phyloP scores from a whole-genome alignment of 805 yeast species.

The Metschnikowia lochheadii region DNA sequence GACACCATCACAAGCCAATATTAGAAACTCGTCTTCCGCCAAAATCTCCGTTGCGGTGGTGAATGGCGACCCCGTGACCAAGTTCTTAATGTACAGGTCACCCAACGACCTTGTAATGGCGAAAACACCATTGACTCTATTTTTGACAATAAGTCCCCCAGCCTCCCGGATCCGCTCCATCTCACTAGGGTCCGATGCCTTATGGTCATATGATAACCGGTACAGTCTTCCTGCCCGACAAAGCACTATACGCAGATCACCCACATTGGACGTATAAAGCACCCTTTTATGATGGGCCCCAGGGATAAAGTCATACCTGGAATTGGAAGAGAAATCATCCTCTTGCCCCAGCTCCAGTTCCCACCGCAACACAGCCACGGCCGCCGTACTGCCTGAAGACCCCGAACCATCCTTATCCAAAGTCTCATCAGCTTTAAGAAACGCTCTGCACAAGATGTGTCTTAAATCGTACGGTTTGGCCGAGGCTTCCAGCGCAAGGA shows the following conservation, averaged over 20 bases:
- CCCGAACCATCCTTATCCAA: slow-evolving; percentile 60
- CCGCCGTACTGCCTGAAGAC: slow-evolving; percentile 91
- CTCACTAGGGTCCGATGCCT: slow-evolving; percentile 80
- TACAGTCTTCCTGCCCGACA: slow-evolving; percentile 71
- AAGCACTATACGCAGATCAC: slow-evolving; percentile 83
- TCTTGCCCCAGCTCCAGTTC: slow-evolving; percentile 36
- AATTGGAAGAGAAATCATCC: neutral
- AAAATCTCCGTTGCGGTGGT: slow-evolving; percentile 81
- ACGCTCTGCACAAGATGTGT: slow-evolving; percentile 62
- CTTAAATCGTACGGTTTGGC: slow-evolving; percentile 47
- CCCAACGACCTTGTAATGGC: slow-evolving; percentile 95
- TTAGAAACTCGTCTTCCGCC: slow-evolving; percentile 67
- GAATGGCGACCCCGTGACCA: slow-evolving; percentile 87
- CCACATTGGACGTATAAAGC: slow-evolving; percentile 92
- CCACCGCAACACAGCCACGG: slow-evolving; percentile 88
- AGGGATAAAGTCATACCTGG: slow-evolving; percentile 46
- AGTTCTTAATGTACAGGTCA: slow-evolving; percentile 84
- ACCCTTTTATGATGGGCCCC: slow-evolving; percentile 55
- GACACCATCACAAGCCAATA: slow-evolving; percentile 92
- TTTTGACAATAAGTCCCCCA: slow-evolving; percentile 87
- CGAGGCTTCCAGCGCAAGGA: slow-evolving; percentile 27
- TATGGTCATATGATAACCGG: slow-evolving; percentile 87
- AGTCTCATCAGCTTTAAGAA: slow-evolving; percentile 68
- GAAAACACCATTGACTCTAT: slow-evolving; percentile 90
- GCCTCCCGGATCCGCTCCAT: slow-evolving; percentile 65